A percentile compares a stretch with the other conserved stretches of the same genome.
Evolutionary conservation across 257 asterid species (phyloP).

Genomic region (Ocimum tenuiflorum): DNA sequence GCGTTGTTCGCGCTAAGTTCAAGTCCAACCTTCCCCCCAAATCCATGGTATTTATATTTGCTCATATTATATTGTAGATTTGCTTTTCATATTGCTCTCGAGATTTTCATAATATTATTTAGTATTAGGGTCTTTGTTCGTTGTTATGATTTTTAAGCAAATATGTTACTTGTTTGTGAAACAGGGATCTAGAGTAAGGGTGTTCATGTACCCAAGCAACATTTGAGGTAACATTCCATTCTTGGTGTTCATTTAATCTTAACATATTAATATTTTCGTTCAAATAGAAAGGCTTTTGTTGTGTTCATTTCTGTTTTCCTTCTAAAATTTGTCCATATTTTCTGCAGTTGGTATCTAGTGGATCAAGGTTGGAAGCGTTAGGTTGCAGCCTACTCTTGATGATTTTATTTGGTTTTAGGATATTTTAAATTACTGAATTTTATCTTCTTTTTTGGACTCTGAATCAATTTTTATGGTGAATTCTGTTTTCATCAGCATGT

Average conservation of each 20-base stretch:
- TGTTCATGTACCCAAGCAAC: constrained; percentile 63
- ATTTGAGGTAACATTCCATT: constrained; percentile 32
- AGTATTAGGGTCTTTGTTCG: background rate
- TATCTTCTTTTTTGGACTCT: background rate
- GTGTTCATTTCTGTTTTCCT: background rate
- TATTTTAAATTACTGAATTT: background rate
- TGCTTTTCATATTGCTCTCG: too few relatives aligned
- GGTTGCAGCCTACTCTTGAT: background rate
- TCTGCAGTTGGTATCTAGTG: constrained; percentile 18
- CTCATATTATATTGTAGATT: background rate
- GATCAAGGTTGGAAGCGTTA: constrained; percentile 9
- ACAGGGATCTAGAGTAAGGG: constrained; percentile 56
- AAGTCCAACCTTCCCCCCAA: constrained; percentile 75
- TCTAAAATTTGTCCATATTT: background rate
- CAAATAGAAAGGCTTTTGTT: too few relatives aligned
- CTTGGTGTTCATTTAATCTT: background rate
- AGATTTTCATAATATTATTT: background rate
- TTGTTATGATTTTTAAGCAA: too few relatives aligned
- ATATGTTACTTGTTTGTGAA: constrained; percentile 12
- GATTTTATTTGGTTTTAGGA: constrained; percentile 3
- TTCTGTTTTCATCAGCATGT: too few relatives aligned
- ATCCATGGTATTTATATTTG: constrained; percentile 49
- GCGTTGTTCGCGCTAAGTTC: constrained; percentile 78
- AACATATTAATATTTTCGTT: too few relatives aligned
- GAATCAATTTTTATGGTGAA: background rate